Evolutionary conservation across 345 rosid species (phyloP), one percentile per base, ranked within the genome.

Genomic region (Linum usitatissimum): DNA sequence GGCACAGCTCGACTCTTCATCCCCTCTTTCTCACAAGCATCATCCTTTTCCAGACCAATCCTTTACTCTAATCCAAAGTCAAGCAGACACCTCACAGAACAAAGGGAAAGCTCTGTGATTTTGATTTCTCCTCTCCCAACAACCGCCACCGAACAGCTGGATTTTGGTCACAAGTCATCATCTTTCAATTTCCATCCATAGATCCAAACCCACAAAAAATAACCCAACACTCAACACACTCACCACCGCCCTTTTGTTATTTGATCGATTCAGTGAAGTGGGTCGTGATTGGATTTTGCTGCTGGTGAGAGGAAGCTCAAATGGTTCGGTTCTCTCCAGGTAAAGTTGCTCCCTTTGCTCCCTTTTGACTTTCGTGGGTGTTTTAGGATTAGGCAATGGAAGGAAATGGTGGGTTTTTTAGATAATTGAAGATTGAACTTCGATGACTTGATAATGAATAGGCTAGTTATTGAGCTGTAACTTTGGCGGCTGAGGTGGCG

Each of bases 141-240:
- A 23, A 57, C 28, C 51, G 51, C 51, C 60, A 19, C 21, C 36
- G 15, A 12, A 51, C 57, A n/a, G 21, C 14, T 21, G 34, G 58
- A 69, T 82, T 23, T 77, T 71, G 93, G 79, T 85, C 81, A 17
- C 21, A 62, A 59, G 86, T 83, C 76, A 19, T 64, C 53, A 42
- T 67, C 82, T 71, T 60, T 63, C 76, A 55, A 74, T 53, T 9
- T 18, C 36, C 72, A 53, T 66, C 59, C 57, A 64, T 64, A 66
- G 82, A 81, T 86, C 85, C 80, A 39, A 53, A 40, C 60, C 68
- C 28, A 23, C 28, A 7, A 5, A 34, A 7, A 49, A 70, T 71
- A 77, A 38, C 55, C 62, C 77, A 34, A 34, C 38, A 71, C 62
- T 67, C 62, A 71, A 62, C 73, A 23, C 28, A 0, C 28, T 23